Evolutionary conservation across 2,329 filamentous ascomycete species (phyloP).

Genomic region (Uncinocarpus reesii): DNA sequence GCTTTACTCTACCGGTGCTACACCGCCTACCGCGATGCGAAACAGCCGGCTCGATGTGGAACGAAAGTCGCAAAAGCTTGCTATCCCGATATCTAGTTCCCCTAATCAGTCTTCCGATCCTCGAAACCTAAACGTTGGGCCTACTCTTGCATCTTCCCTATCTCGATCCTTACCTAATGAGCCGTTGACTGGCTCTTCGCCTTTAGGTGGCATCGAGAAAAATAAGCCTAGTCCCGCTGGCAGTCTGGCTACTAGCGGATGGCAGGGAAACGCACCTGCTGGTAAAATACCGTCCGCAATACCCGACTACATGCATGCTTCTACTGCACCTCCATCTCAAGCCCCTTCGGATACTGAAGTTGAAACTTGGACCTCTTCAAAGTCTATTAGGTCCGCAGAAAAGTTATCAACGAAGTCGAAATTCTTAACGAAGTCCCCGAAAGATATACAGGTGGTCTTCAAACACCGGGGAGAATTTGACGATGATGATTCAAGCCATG

Average conservation of each 20-base stretch:
- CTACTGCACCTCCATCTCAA: conserved; percentile 25
- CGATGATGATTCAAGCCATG: conserved; percentile 38
- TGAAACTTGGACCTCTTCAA: conserved; percentile 25
- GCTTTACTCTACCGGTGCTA: conserved; percentile 44
- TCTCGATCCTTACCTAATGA: conserved; percentile 38
- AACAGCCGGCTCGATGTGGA: conserved; percentile 32
- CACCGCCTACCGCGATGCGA: conserved; percentile 41
- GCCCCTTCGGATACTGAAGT: conserved; percentile 31
- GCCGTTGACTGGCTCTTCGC: conserved; percentile 36
- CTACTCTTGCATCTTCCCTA: conserved; percentile 36
- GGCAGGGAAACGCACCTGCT: conserved; percentile 22
- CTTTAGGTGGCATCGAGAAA: conserved; percentile 24
- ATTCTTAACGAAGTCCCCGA: conserved; percentile 10
- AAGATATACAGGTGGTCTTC: conserved; percentile 40
- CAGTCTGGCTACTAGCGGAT: conserved; percentile 28
- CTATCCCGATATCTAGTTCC: conserved; percentile 33
- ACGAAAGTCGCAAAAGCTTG: conserved; percentile 34
- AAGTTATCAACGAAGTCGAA: conserved; percentile 16
- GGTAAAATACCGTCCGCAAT: conserved; percentile 22
- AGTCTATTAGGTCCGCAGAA: conserved; percentile 15
- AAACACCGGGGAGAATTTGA: conserved; percentile 50
- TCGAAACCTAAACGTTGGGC: conserved; percentile 35
- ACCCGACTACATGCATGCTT: conserved; percentile 25
- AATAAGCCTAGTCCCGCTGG: conserved; percentile 31
- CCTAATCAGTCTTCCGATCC: conserved; percentile 34